Base-by-base conservation (phyloP, 176 grass and related monocot species). In the Cenchrus americanus region DNA sequence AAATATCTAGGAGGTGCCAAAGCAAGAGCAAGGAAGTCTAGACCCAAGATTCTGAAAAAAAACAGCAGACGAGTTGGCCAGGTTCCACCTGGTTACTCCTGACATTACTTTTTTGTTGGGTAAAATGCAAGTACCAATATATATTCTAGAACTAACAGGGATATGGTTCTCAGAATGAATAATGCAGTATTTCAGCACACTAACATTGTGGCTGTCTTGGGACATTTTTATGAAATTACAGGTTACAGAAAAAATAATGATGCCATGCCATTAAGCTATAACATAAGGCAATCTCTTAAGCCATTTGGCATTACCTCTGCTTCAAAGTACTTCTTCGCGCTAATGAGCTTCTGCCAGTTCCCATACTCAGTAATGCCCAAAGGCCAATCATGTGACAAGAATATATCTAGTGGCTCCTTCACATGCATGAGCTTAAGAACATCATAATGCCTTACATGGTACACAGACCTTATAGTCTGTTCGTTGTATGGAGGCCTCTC, bases 301-400 rank as follows among this genome's bases (percentile, higher is more conserved):
- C 8, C 55, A 73, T 17, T 76, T 78, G 17, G 26, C 41, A 84
- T 72, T 86, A 95, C 91, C 96, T 95, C 93, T 79, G 85, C 73
- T 90, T 37, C 75, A 59, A 94, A 98, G 37, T 50, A 23, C 0
- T 4, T 34, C 85, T 98, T 98, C 57, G n/a, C 14, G 27, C 7
- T 76, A 84, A 94, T 67, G 78, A 95, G 93, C 66, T 73, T 90
- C 91, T 95, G 48, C 83, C 89, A 80, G 74, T 94, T 80, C 86
- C 93, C 96, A 85, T 98, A 98, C 82, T 98, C 93, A 62, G 93
- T 95, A 78, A 98, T 94, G 69, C 91, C 93, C 70, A 95, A n/a
- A 73, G 93, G 93, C 96, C 96, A 98, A 86, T 98, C 93, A 89
- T 98, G 96, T 26, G 96, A 98, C 21, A 98, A 79, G 88, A 98